phyloP scores from a whole-genome alignment of 345 rosid genomes.

The Durio zibethinus region DNA sequence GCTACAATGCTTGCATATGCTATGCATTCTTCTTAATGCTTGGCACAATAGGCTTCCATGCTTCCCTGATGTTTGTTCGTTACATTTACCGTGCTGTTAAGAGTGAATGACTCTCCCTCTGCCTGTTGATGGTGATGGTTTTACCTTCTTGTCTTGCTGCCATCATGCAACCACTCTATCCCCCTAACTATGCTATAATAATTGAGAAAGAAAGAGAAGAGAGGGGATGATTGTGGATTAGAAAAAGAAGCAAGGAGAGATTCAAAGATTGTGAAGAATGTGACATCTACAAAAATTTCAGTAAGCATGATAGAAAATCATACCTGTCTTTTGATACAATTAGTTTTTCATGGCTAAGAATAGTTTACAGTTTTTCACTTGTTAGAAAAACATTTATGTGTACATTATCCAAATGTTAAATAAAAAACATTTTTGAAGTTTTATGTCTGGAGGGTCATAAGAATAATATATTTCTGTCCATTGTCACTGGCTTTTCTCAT shows the following conservation, averaged over 20 bases:
- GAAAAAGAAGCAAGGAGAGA: not conserved
- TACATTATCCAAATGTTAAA: not conserved
- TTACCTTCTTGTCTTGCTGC: not conserved
- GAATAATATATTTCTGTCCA: too few relatives aligned
- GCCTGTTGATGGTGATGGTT: not conserved
- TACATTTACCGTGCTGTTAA: slow-evolving; percentile 34
- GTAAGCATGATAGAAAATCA: not conserved
- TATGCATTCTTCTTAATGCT: slow-evolving; percentile 72
- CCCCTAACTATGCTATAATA: not conserved
- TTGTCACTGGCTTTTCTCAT: too few relatives aligned
- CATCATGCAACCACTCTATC: not conserved
- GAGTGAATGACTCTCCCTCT: slow-evolving; percentile 2
- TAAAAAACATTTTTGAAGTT: too few relatives aligned
- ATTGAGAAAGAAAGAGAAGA: not conserved
- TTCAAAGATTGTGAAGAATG: not conserved
- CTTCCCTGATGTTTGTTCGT: slow-evolving; percentile 60
- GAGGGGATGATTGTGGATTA: too few relatives aligned
- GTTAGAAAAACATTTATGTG: not conserved
- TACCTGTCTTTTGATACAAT: not conserved
- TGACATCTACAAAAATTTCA: not conserved
- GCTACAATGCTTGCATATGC: slow-evolving; percentile 66
- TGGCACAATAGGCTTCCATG: slow-evolving; percentile 53
- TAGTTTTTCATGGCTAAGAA: not conserved
- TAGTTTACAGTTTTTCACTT: not conserved
- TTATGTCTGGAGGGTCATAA: too few relatives aligned